These are phyloP conservation scores for Claviceps maximensis DNA, from an alignment of 2,329 filamentous ascomycete species.

Conservation along the genomic window DNA sequence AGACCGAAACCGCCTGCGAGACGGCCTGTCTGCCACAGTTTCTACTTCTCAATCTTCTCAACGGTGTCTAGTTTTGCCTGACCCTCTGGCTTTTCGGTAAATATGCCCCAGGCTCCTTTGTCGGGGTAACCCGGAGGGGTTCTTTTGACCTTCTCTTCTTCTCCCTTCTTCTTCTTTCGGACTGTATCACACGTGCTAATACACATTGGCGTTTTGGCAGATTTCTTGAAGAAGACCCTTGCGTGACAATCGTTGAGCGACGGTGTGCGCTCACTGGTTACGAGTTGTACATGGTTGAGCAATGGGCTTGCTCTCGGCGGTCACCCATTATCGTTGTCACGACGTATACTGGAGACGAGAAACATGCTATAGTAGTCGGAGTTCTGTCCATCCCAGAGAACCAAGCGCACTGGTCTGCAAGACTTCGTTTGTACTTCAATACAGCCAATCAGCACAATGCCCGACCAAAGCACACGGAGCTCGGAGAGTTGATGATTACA, in stretches of 20 bases:
- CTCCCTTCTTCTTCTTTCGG: not conserved
- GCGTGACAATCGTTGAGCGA: slow-evolving; percentile 61
- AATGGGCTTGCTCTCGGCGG: slow-evolving; percentile 88
- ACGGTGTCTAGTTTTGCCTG: slow-evolving; percentile 42
- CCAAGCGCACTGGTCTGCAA: slow-evolving; percentile 64
- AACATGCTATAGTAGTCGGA: slow-evolving; percentile 64
- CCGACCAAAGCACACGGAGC: slow-evolving; percentile 62
- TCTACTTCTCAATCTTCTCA: slow-evolving; percentile 17
- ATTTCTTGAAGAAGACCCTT: slow-evolving; percentile 76
- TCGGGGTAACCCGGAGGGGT: too few relatives aligned
- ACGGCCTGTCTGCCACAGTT: slow-evolving; percentile 5
- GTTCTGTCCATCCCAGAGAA: slow-evolving; percentile 74
- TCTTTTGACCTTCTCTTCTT: not conserved
- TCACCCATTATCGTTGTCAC: slow-evolving; percentile 87
- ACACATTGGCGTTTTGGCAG: slow-evolving; percentile 17
- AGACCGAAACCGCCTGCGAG: slow-evolving; percentile 3
- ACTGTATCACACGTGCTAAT: slow-evolving; percentile 4
- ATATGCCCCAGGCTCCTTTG: slow-evolving; percentile 6
- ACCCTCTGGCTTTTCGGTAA: slow-evolving; percentile 44
- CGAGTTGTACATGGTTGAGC: slow-evolving; percentile 87
- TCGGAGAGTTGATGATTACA: slow-evolving; percentile 85
- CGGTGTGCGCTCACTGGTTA: slow-evolving; percentile 63
- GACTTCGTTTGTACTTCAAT: slow-evolving; percentile 72
- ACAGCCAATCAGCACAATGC: slow-evolving; percentile 78
- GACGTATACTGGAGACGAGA: slow-evolving; percentile 80